Evolutionary conservation across 164 flowering plant species (phyloP).

Genomic region (Piper betle): DNA sequence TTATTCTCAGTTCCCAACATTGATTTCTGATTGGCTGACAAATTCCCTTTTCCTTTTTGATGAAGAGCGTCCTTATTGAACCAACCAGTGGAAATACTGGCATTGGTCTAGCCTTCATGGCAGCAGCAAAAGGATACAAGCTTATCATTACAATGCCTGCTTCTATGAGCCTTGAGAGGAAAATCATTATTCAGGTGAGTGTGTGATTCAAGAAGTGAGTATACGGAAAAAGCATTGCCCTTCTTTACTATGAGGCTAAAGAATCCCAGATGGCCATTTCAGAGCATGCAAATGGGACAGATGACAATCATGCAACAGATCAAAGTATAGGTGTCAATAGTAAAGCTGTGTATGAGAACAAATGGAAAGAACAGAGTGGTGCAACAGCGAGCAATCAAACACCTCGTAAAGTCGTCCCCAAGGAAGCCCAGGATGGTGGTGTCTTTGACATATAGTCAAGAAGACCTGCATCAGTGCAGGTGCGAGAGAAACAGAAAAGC

Average conservation of each 20-base stretch:
- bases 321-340: too few relatives aligned
- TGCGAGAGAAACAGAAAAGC: conserved; percentile 24
- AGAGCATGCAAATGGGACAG: too few relatives aligned
- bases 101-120: conserved; percentile 49
- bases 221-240: too few relatives aligned
- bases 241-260: too few relatives aligned
- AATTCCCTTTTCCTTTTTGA: background rate
- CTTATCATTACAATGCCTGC: conserved; percentile 48
- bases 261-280: too few relatives aligned
- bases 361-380: too few relatives aligned
- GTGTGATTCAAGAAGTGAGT: too few relatives aligned
- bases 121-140: conserved; percentile 45
- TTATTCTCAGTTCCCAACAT: too few relatives aligned
- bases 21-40: background rate
- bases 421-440: conserved; percentile 9
- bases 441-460: conserved; percentile 3
- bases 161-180: conserved; percentile 36
- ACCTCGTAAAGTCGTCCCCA: background rate
- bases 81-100: conserved; percentile 55
- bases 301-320: too few relatives aligned
- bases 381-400: too few relatives aligned
- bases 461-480: conserved; percentile 14
- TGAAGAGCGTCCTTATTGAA: conserved; percentile 41
- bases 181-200: conserved; percentile 33
- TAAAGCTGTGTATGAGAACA: too few relatives aligned